phyloP scores from a whole-genome alignment of 257 asterid genomes.

The Nicotiana tabacum region DNA sequence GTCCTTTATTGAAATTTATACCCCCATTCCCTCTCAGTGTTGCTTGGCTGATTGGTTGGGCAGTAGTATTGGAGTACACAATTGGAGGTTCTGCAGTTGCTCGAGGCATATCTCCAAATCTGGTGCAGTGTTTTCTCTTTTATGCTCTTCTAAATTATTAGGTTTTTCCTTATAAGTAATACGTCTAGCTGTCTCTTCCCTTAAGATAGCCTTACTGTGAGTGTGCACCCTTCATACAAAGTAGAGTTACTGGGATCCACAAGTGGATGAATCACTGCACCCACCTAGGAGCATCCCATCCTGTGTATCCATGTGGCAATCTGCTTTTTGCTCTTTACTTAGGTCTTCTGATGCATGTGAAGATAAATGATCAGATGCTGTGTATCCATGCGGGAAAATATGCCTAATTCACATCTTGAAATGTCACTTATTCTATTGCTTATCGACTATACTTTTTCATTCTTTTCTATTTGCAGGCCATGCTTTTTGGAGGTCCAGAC shows the following conservation, averaged over 20 bases:
- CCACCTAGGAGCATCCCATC: neutral
- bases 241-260: neutral
- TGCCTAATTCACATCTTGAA: slow-evolving; percentile 6
- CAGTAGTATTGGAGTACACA: slow-evolving; percentile 88
- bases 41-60: slow-evolving; percentile 99
- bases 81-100: slow-evolving; percentile 99
- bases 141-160: neutral
- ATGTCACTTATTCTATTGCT: neutral
- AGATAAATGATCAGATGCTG: neutral
- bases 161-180: neutral
- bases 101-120: slow-evolving; percentile 96
- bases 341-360: neutral
- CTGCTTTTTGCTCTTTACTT: neutral
- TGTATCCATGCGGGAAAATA: neutral
- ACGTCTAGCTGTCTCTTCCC: neutral
- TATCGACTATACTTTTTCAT: neutral
- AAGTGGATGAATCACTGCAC: no score
- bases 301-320: neutral
- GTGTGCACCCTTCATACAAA: neutral
- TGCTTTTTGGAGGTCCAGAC: slow-evolving; percentile 84
- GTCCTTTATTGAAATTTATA: neutral
- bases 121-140: slow-evolving; percentile 38
- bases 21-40: slow-evolving; percentile 33
- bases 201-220: neutral
- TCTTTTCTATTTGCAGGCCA: slow-evolving; percentile 41